Conservation (phyloP, 495 filamentous ascomycete genomes). For the Tuber microsphaerosporum region DNA sequence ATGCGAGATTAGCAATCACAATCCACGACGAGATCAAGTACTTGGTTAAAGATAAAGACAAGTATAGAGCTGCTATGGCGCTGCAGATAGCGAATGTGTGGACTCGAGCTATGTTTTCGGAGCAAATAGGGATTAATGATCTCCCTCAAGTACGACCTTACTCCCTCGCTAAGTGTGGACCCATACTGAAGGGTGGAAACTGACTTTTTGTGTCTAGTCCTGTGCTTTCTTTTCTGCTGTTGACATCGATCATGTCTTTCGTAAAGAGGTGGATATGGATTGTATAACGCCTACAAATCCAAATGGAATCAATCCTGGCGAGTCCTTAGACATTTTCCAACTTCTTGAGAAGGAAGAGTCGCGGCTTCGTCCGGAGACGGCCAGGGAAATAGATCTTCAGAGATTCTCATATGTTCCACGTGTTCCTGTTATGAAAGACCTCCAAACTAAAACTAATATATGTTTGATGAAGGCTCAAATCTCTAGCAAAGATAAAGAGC, state of each 20-base stretch:
- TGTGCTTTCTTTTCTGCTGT: conserved; percentile 94
- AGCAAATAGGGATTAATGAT: conserved; percentile 93
- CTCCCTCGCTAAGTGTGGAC: not conserved
- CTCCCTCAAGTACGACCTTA: conserved; percentile 57
- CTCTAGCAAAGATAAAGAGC: conserved; percentile 62
- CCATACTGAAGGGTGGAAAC: not conserved
- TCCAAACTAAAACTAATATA: conserved; percentile 49
- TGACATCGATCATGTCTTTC: conserved; percentile 85
- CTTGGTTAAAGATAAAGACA: conserved; percentile 75
- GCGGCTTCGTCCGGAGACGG: conserved; percentile 45
- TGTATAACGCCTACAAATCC: conserved; percentile 86
- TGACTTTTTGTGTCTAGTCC: conserved; percentile 40
- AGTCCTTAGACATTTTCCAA: conserved; percentile 69
- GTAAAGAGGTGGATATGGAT: conserved; percentile 97
- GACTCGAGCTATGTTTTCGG: conserved; percentile 93
- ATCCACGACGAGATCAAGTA: conserved; percentile 98
- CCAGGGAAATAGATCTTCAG: conserved; percentile 49
- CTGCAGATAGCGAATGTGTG: conserved; percentile 91
- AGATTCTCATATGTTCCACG: conserved; percentile 61
- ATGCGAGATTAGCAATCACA: conserved; percentile 79
- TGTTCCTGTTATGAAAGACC: conserved; percentile 67
- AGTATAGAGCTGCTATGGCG: conserved; percentile 81
- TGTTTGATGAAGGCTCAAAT: conserved; percentile 72
- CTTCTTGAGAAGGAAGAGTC: conserved; percentile 60
- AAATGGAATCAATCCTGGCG: conserved; percentile 70